Conservation (phyloP, 371 early-diverging fungal genomes). For the Rhizopus delemar region DNA sequence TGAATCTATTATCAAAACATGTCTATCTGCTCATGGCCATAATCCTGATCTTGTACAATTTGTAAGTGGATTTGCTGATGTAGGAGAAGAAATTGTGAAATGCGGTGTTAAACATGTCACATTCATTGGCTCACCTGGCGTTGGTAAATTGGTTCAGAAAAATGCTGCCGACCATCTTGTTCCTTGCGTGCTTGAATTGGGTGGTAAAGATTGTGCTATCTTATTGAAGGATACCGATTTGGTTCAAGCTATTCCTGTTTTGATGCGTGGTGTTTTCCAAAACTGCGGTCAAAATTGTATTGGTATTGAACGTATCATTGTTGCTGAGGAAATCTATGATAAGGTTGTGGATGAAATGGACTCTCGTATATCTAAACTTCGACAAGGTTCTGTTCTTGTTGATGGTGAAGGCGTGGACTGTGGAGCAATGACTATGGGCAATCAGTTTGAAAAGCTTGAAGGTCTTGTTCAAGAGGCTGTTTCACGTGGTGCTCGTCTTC, state of each 20-base stretch:
- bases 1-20: slow-evolving; percentile 63
- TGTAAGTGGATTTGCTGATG: slow-evolving; percentile 78
- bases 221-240: slow-evolving; percentile 76
- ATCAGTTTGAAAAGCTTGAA: slow-evolving; percentile 51
- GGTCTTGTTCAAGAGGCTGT: slow-evolving; percentile 69
- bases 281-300: slow-evolving; percentile 89
- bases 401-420: slow-evolving; percentile 73
- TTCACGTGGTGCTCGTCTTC: slow-evolving; percentile 71
- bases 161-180: slow-evolving; percentile 76
- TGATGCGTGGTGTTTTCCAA: slow-evolving; percentile 82
- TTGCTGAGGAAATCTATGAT: slow-evolving; percentile 71
- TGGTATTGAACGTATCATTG: slow-evolving; percentile 75
- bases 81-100: slow-evolving; percentile 71
- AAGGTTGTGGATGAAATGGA: slow-evolving; percentile 63
- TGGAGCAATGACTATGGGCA: slow-evolving; percentile 77
- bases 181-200: slow-evolving; percentile 87
- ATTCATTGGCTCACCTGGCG: slow-evolving; percentile 83
- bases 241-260: slow-evolving; percentile 63
- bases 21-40: slow-evolving; percentile 71
- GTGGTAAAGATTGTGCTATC: slow-evolving; percentile 87
- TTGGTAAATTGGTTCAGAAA: slow-evolving; percentile 76
- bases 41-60: slow-evolving; percentile 79
- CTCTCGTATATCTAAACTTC: slow-evolving; percentile 56
- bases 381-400: slow-evolving; percentile 71
- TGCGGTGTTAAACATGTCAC: slow-evolving; percentile 75